Evolutionary conservation across 345 rosid species (phyloP), one percentile per base, ranked within the genome.

Genomic region (Geranium rotundifolium): DNA sequence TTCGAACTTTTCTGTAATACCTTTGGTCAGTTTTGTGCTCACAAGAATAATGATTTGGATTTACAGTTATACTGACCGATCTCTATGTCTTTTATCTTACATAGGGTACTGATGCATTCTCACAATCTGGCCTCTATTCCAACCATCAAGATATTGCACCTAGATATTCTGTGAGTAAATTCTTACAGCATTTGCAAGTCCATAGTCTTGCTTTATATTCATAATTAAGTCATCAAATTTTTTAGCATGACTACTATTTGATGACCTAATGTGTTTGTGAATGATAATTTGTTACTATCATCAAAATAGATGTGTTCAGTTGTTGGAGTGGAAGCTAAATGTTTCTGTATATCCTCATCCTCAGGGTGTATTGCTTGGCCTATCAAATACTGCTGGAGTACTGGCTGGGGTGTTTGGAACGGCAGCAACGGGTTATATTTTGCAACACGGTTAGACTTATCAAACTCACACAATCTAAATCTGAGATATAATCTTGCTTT

Each of bases 71-170:
- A 23, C 27, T 23, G 27, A 23, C 27, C 2, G 27, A 23, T 34
- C 41, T 34, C 41, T 34, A 8, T 34, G 6, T 4, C 41, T 34
- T 34, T 34, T 34, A 5, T 34, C 41, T 34, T 34, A 34, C 66
- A 59, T 29, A 87, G 87, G 96, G 98, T 63, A 78, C 82, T 41
- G 98, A 92, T 79, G 96, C 95, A n/a, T 92, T 92, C 68, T 92
- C 93, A 3, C 98, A 89, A 68, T 92, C 98, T 63, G 96, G 96
- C 65, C 67, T 92, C 4, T 92, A 92, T 69, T 92, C 96, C 17
- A 92, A 89, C 64, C 96, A 92, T 81, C 98, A 92, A 76, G 96
- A 92, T 64, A 89, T 89, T 65, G 98, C 89, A 62, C 98, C 96
- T 41, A 83, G 96, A 63, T 92, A 92, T 81, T 82, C 98, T 17